Base-by-base conservation (phyloP, 352 stramenopile species). In the Pythium volutum region DNA sequence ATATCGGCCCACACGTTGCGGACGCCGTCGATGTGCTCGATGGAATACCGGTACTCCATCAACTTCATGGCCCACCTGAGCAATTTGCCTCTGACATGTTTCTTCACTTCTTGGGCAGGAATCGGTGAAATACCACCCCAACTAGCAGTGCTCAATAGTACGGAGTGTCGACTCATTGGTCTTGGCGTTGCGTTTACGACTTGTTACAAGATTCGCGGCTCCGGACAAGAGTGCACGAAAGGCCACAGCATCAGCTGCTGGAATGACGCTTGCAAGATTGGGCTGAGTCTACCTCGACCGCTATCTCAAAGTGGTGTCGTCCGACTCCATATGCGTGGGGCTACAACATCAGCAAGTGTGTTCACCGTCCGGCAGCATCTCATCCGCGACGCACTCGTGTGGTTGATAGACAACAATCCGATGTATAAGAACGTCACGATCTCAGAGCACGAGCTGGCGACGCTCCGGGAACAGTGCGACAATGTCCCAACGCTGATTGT, bases 1-100 rank as follows among this genome's bases (percentile, higher is more conserved):
- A n/a, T n/a, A 25, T 68, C 55, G 4, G 49, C 43, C 56, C 64
- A 71, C 9, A 71, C 41, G 55, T 71, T 71, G 5, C 59, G 2
- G 1, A 49, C 25, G 9, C 64, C 55, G 4, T 62, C 38, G 39
- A 71, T 71, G 47, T 71, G 64, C 41, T 67, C 43, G 34, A 63
- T 55, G 7, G 39, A 20, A 45, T 71, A 66, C 3, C 49, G 25
- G 10, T 56, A 46, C 4, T 45, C 39, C 1, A 45, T 23, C 8
- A 68, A 27, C 10, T 45, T 38, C 54, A 68, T 68, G 3, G 54
- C 41, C 62, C 56, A 71, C 11, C 64, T 42, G 4, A 58, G 47
- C 11, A 71, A 29, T 26, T 61, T 64, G 4, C 36, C 48, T 16
- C 39, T 6, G 14, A 63, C 52, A 27, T 60, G 36, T 45, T 62